A percentile compares a stretch with the other conserved stretches of the same genome.
Evolutionary conservation across 179 eudicot genomes (phyloP).

Genomic region (Vitellaria paradoxa): DNA sequence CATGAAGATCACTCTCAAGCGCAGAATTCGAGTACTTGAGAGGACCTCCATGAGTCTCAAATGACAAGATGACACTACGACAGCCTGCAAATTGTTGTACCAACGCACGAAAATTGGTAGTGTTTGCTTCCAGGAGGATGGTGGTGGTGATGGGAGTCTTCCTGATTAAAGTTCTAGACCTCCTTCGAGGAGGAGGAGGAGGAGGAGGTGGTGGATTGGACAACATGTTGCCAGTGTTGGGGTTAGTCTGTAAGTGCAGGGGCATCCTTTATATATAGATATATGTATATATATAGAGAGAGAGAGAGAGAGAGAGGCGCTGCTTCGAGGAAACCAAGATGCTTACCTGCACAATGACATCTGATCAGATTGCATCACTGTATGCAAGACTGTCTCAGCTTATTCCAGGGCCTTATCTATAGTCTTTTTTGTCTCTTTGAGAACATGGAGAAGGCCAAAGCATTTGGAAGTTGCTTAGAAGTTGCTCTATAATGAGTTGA

Average conservation of each 20-base stretch:
- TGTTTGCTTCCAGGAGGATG: constrained; percentile 36
- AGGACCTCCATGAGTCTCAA: constrained; percentile 18
- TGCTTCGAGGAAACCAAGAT: constrained; percentile 6
- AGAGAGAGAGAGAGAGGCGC: background rate
- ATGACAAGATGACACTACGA: constrained; percentile 6
- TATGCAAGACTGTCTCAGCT: background rate
- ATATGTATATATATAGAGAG: background rate
- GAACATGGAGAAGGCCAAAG: too few species aligned
- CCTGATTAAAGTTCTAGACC: constrained; percentile 46
- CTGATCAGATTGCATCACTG: background rate
- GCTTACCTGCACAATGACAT: background rate
- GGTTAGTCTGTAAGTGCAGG: background rate
- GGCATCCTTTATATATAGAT: background rate
- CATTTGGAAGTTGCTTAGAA: too few species aligned
- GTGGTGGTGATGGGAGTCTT: constrained; percentile 42
- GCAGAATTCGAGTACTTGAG: constrained; percentile 18
- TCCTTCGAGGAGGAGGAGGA: constrained; percentile 19
- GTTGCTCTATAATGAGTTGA: too few species aligned
- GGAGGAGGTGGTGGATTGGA: too few species aligned
- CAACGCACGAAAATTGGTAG: constrained; percentile 60
- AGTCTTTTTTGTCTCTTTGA: too few species aligned
- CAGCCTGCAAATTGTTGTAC: constrained; percentile 69
- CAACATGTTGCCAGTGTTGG: background rate
- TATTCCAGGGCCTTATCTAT: too few species aligned
- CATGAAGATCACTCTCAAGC: background rate